Evolutionary conservation across 2,329 filamentous ascomycete genomes (phyloP), one percentile per base, ranked within the genome.

Genomic region (Ceratocystis eucalypticola): DNA sequence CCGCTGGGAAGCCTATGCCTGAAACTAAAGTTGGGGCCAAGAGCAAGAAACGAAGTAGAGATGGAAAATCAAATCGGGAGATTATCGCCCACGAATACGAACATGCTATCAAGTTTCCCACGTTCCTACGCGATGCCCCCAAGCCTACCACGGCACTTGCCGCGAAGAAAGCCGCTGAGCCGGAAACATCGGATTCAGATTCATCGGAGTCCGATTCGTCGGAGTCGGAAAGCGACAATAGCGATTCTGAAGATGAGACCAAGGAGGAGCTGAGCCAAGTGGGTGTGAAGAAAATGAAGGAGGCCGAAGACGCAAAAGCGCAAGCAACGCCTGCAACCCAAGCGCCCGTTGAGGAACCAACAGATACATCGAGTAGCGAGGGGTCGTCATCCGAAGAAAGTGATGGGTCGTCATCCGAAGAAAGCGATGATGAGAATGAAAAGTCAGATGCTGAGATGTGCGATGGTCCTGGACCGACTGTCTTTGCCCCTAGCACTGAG

Each of bases 41-140:
- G 69, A 80, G 80, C 70, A 85, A 82, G 70, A 85, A 84, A 71
- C 84, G 82, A 73, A 83, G 83, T 70, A 83, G 80, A 68, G 82
- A 84, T 71, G 80, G 81, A 59, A 80, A 74, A 65, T 73, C 72
- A 64, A 69, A 71, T 12, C 74, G 79, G 15, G 84, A 88, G 68
- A 80, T 87, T 1, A 79, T 90, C 3, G 82, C 97, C 2, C 92
- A 97, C 75, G 94, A 99, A 73, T 97, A 96, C 73, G 84, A 88
- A 71, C 91, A 91, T 74, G 91, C 88, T 6, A 85, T 84, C 46
- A 93, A 91, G 71, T 88, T 91, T 69, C 89, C 91, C 0, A 88
- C 84, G 3, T 96, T 96, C 73, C 75, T 96, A 67, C 90, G 89
- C 73, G 78, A 80, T 5, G 59, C 71, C 1, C 70, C 66, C 69